Base-by-base conservation (phyloP, 495 filamentous ascomycete genomes). In the Neurospora sp. region DNA sequence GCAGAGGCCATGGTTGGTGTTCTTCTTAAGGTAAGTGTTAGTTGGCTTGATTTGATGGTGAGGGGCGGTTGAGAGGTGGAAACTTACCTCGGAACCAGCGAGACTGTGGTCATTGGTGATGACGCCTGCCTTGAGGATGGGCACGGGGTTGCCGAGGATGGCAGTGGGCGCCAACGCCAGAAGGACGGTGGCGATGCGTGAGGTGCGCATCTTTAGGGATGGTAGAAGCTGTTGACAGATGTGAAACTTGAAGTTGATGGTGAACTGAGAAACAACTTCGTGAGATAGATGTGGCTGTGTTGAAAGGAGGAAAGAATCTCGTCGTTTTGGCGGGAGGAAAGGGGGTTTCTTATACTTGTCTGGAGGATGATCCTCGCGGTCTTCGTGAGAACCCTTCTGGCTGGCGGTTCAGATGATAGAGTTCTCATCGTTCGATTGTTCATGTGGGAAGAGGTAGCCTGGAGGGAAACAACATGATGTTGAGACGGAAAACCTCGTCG, bases 81-180 rank as follows among this genome's bases (percentile, higher is more conserved):
- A 66, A 4, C 1, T 35, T 35, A 37, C 53, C 53, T 66, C 18
- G 2, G 27, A 35, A 66, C 1, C 1, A 27, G 53, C 3, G 53
- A 66, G 53, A 35, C 27, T 14, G 53, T 66, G 53, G 53, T 37
- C 27, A 66, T 0, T 66, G 5, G 53, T 14, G 27, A 18, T 18
- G 53, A 66, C 6, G 27, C 53, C 14, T 14, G 2, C 27, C 53
- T 66, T 66, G 2, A 3, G 12, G 31, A 18, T 4, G 2, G 53
- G 22, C 27, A 66, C 53, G 7, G 53, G 53, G 27, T 2, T 66
- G 27, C 53, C 53, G 53, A 66, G 0, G 14, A 37, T 66, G 22
- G 53, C 53, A 37, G 27, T 66, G 53, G 53, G 53, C 27, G 53
- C 53, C 53, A 66, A 66, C 53, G 53, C 53, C 27, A 66, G 53